Conservation (phyloP, 2,329 filamentous ascomycete genomes). For the Fusarium sororula region DNA sequence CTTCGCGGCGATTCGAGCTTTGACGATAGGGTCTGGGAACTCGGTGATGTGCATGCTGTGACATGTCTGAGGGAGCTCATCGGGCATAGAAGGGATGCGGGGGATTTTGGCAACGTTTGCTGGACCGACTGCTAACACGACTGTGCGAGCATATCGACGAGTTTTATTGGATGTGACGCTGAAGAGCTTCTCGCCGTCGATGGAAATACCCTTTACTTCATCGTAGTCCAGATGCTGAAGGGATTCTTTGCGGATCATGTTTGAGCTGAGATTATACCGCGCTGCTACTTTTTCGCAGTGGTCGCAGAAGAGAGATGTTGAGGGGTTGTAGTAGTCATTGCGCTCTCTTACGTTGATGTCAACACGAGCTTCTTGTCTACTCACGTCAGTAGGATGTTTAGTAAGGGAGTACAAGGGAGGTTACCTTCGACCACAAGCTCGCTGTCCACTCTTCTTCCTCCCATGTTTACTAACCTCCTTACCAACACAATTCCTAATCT, state of each 20-base stretch:
- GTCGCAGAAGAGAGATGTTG: slow-evolving; percentile 67
- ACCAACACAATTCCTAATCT: slow-evolving; percentile 79
- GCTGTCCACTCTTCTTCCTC: slow-evolving; percentile 66
- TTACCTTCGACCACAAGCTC: slow-evolving; percentile 55
- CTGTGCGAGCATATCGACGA: slow-evolving; percentile 65
- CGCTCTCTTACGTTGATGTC: slow-evolving; percentile 72
- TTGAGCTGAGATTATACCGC: slow-evolving; percentile 57
- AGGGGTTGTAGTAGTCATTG: slow-evolving; percentile 75
- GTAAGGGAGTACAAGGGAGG: background rate
- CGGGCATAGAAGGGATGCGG: slow-evolving; percentile 47
- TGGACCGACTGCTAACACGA: slow-evolving; percentile 76
- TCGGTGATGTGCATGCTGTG: slow-evolving; percentile 72
- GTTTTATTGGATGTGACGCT: slow-evolving; percentile 66
- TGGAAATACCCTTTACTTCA: slow-evolving; percentile 54
- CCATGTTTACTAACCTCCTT: slow-evolving; percentile 84
- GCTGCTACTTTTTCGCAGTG: slow-evolving; percentile 67
- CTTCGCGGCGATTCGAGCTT: slow-evolving; percentile 59
- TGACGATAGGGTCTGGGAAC: slow-evolving; percentile 64
- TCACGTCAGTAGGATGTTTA: background rate
- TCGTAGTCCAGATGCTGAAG: slow-evolving; percentile 70
- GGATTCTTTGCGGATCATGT: slow-evolving; percentile 68
- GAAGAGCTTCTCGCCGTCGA: slow-evolving; percentile 67
- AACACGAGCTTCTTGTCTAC: slow-evolving; percentile 55
- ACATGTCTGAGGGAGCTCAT: slow-evolving; percentile 55
- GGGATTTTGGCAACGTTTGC: slow-evolving; percentile 67